phyloP scores from a whole-genome alignment of 768 basidiomycete species.

The Heimioporus sp. region DNA sequence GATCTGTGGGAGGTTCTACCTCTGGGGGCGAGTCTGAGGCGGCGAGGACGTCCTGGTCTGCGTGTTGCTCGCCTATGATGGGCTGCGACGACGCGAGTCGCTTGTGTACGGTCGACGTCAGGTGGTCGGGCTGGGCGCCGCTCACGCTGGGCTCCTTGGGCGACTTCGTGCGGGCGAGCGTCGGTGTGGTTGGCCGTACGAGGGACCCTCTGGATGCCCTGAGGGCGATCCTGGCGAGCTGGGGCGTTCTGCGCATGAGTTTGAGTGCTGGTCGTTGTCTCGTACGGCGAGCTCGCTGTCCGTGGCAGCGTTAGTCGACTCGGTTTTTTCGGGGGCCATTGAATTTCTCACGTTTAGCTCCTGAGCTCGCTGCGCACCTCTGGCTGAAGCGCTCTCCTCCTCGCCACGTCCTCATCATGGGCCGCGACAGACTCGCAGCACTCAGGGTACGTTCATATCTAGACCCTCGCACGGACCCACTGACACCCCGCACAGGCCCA shows the following conservation, averaged over 20 bases:
- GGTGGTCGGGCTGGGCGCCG: slow-evolving; percentile 4
- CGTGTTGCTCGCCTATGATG: slow-evolving; percentile 11
- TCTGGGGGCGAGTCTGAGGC: slow-evolving; percentile 26
- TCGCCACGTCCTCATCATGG: slow-evolving; percentile 41
- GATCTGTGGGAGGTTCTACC: slow-evolving; percentile 16
- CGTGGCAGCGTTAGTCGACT: neutral
- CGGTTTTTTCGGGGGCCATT: slow-evolving; percentile 15
- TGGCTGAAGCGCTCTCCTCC: too few species aligned
- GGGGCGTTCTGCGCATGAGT: slow-evolving; percentile 58
- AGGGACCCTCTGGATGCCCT: slow-evolving; percentile 9
- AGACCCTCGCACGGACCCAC: slow-evolving; percentile 30
- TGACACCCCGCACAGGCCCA: slow-evolving; percentile 47
- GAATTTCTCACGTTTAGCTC: neutral
- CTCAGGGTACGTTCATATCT: slow-evolving; percentile 61
- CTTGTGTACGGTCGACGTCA: slow-evolving; percentile 18
- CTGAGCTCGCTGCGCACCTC: neutral
- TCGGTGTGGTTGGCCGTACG: neutral
- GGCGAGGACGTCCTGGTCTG: slow-evolving; percentile 5
- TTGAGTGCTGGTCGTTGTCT: slow-evolving; percentile 41
- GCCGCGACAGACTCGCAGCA: slow-evolving; percentile 73
- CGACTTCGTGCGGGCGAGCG: slow-evolving; percentile 22
- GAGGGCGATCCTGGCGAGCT: slow-evolving; percentile 78
- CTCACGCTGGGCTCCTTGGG: slow-evolving; percentile 19
- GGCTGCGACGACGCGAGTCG: slow-evolving; percentile 26
- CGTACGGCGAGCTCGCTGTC: slow-evolving; percentile 36